Evolutionary conservation across 2,329 filamentous ascomycete genomes (phyloP).

Genomic region (Clonostachys rhizophaga): DNA sequence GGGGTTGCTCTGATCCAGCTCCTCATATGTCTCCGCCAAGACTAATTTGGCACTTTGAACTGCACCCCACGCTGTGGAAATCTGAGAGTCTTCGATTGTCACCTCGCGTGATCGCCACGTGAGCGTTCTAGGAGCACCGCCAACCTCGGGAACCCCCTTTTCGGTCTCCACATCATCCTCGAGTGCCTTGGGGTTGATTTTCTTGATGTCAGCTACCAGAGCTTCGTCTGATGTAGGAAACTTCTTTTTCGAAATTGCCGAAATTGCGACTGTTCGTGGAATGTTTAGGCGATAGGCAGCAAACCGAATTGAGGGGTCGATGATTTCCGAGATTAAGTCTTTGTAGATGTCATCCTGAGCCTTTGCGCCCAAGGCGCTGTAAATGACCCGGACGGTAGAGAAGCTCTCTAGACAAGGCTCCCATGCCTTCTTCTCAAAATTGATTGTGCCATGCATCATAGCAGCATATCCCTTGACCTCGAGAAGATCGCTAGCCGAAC

Average conservation of each 20-base stretch:
- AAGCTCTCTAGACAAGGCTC: slow-evolving; percentile 71
- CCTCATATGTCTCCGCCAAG: slow-evolving; percentile 41
- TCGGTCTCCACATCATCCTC: slow-evolving; percentile 35
- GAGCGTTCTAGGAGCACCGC: slow-evolving; percentile 63
- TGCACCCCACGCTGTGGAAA: slow-evolving; percentile 75
- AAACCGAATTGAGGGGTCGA: slow-evolving; percentile 91
- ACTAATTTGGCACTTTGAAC: slow-evolving; percentile 51
- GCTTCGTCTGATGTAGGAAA: slow-evolving; percentile 64
- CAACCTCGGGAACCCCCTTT: slow-evolving; percentile 31
- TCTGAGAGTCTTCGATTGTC: slow-evolving; percentile 86
- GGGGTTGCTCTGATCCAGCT: slow-evolving; percentile 35
- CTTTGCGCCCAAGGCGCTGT: slow-evolving; percentile 65
- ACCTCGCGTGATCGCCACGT: slow-evolving; percentile 84
- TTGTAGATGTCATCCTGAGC: slow-evolving; percentile 69
- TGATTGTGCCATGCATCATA: slow-evolving; percentile 69
- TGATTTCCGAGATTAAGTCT: slow-evolving; percentile 77
- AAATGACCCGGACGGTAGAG: slow-evolving; percentile 75
- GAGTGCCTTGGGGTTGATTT: slow-evolving; percentile 64
- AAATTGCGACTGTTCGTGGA: slow-evolving; percentile 77
- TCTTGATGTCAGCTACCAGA: slow-evolving; percentile 64
- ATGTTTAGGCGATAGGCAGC: slow-evolving; percentile 90
- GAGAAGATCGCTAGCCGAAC: slow-evolving; percentile 65
- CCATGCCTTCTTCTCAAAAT: slow-evolving; percentile 89
- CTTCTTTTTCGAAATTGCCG: slow-evolving; percentile 71
- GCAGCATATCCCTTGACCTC: slow-evolving; percentile 83